Evolutionary conservation across 192 early-diverging fungal genomes (phyloP).

Genomic region (Coemansia sp.): DNA sequence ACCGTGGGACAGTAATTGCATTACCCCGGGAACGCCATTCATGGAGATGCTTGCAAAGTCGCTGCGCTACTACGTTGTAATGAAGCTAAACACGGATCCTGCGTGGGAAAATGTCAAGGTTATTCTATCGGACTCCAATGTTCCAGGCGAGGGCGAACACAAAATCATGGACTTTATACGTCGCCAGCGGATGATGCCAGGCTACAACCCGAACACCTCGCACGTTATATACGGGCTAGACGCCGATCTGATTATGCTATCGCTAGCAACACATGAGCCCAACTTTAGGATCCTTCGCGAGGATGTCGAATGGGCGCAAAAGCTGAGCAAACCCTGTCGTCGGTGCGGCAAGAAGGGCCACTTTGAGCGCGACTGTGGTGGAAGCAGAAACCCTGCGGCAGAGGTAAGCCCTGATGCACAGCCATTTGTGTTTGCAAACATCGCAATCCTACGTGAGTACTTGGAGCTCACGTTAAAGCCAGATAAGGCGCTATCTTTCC

Average conservation of each 20-base stretch:
- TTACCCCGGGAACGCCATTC: constrained; percentile 97
- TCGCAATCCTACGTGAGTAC: constrained; percentile 88
- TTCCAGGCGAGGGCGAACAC: constrained; percentile 98
- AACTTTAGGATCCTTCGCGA: constrained; percentile 96
- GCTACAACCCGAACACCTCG: constrained; percentile 85
- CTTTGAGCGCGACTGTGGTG: constrained; percentile 53
- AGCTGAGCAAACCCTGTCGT: constrained; percentile 67
- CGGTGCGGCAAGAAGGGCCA: constrained; percentile 65
- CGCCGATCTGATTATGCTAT: constrained; percentile 97
- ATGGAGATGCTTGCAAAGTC: constrained; percentile 88
- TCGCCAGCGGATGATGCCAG: constrained; percentile 69
- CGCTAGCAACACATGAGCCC: constrained; percentile 93
- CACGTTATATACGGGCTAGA: constrained; percentile 95
- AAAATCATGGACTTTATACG: constrained; percentile 99
- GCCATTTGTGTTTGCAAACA: constrained; percentile 82
- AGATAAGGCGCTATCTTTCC: constrained; percentile 61
- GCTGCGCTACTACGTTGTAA: constrained; percentile 84
- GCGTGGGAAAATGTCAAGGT: constrained; percentile 86
- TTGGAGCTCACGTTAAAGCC: constrained; percentile 80
- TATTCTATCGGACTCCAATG: constrained; percentile 90
- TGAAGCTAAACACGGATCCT: constrained; percentile 84
- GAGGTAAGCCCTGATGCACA: constrained; percentile 41
- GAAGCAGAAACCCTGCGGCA: constrained; percentile 22
- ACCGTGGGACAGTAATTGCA: constrained; percentile 95
- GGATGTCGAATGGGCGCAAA: constrained; percentile 84